Evolutionary conservation across 1,139 yeast species (phyloP).

Genomic region (Yamadazyma mexicana): DNA sequence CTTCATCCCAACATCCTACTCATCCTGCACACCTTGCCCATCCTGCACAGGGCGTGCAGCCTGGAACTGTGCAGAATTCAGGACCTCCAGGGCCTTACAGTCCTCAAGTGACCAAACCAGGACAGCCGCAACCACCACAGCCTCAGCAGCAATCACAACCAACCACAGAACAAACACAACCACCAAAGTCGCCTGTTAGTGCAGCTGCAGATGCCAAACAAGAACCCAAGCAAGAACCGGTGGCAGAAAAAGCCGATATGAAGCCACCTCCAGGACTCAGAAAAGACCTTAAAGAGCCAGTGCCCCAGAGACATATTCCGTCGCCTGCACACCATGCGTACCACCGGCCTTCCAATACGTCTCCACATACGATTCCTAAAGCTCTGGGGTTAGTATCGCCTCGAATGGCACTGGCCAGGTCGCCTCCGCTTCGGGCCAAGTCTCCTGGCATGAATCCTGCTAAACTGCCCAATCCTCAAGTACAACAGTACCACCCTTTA

Average conservation of each 20-base stretch:
- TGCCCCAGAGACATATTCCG: constrained; percentile 8
- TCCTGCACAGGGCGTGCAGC: too few species aligned
- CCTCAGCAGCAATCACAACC: not conserved
- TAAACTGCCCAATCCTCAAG: constrained; percentile 4
- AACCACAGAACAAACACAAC: not conserved
- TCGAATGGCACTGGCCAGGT: not conserved
- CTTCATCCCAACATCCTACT: constrained; percentile 7
- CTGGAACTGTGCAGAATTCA: too few species aligned
- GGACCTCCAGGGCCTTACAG: too few species aligned
- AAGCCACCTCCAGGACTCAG: constrained; percentile 8
- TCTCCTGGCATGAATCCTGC: constrained; percentile 1
- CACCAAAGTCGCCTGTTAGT: not conserved
- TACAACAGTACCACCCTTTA: constrained; percentile 30
- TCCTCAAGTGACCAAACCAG: too few species aligned
- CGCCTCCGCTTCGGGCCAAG: not conserved
- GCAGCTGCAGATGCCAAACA: too few species aligned
- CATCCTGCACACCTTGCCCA: constrained; percentile 1
- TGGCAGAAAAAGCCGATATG: constrained; percentile 8
- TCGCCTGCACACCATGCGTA: not conserved
- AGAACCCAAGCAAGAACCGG: too few species aligned
- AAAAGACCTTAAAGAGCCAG: constrained; percentile 9
- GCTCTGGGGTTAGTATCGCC: constrained; percentile 1
- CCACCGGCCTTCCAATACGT: constrained; percentile 12
- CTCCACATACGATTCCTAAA: constrained; percentile 10
- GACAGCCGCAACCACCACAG: not conserved